Evolutionary conservation across 176 grass and related monocot species (phyloP).

Genomic region (Tillandsia fasciculata): DNA sequence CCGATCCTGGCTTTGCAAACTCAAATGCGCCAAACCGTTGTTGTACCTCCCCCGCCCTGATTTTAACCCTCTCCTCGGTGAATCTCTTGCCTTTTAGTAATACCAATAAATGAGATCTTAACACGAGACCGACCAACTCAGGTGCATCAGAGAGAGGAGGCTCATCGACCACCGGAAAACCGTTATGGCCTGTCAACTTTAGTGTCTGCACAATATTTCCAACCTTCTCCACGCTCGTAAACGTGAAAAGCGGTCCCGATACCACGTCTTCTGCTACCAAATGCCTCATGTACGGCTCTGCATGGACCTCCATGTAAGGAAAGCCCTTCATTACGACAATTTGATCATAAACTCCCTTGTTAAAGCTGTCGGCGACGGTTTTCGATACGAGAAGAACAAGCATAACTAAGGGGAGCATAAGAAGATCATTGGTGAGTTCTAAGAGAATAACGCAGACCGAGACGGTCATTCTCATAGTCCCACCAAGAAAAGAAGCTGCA

Average conservation of each 20-base stretch:
- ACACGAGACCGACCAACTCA: slow-evolving; percentile 67
- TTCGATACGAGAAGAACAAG: slow-evolving; percentile 90
- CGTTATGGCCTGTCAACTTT: slow-evolving; percentile 79
- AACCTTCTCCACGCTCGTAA: slow-evolving; percentile 73
- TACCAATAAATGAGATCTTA: slow-evolving; percentile 74
- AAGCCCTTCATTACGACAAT: slow-evolving; percentile 91
- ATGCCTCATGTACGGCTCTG: slow-evolving; percentile 70
- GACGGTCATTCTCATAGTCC: slow-evolving; percentile 96
- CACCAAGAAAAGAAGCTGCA: slow-evolving; percentile 76
- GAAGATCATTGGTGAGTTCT: slow-evolving; percentile 87
- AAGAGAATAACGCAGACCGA: slow-evolving; percentile 88
- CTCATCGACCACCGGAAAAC: slow-evolving; percentile 83
- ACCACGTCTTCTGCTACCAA: slow-evolving; percentile 69
- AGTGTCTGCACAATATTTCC: slow-evolving; percentile 53
- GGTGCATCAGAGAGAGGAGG: slow-evolving; percentile 63
- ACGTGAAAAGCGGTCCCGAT: slow-evolving; percentile 51
- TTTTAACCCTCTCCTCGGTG: slow-evolving; percentile 52
- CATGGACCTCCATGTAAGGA: slow-evolving; percentile 88
- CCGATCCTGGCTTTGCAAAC: slow-evolving; percentile 71
- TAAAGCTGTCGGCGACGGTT: slow-evolving; percentile 86
- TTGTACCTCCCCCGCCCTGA: slow-evolving; percentile 34
- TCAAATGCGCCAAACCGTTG: slow-evolving; percentile 48
- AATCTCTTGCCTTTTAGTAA: slow-evolving; percentile 60
- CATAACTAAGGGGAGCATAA: slow-evolving; percentile 87
- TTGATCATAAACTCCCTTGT: slow-evolving; percentile 81